phyloP scores from a whole-genome alignment of 2,329 filamentous ascomycete genomes.

The Colletotrichum endophyticum region DNA sequence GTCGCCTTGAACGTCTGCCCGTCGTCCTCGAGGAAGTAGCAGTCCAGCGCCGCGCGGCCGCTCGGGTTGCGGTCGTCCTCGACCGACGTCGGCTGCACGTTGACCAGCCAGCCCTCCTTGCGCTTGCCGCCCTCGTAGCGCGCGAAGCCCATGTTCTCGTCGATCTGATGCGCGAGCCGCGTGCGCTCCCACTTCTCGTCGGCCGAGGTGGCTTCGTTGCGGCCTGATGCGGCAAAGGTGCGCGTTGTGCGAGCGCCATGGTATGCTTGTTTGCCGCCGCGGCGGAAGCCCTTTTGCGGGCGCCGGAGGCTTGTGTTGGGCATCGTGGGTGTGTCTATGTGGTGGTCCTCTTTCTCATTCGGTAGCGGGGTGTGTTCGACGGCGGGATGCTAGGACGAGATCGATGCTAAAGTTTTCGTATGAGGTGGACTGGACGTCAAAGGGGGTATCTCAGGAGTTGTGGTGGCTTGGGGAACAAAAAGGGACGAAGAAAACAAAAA shows the following conservation, averaged over 20 bases:
- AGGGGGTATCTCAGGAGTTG: slow-evolving; percentile 15
- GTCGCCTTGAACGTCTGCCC: slow-evolving; percentile 93
- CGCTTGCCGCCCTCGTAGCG: slow-evolving; percentile 87
- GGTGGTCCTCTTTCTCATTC: neutral
- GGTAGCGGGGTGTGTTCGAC: neutral
- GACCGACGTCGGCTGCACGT: slow-evolving; percentile 89
- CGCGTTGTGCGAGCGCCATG: slow-evolving; percentile 71
- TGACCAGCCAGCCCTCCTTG: slow-evolving; percentile 90
- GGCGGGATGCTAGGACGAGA: neutral
- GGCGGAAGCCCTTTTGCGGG: slow-evolving; percentile 71
- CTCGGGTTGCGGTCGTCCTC: slow-evolving; percentile 84
- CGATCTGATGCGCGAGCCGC: slow-evolving; percentile 83
- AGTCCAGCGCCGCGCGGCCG: slow-evolving; percentile 90
- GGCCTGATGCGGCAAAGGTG: slow-evolving; percentile 80
- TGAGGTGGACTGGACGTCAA: neutral
- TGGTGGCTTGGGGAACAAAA: neutral
- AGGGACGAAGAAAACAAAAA: neutral
- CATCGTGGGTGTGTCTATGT: slow-evolving; percentile 47
- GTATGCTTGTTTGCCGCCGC: slow-evolving; percentile 70
- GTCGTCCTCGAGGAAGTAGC: slow-evolving; percentile 94
- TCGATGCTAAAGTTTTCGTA: neutral
- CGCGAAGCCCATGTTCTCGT: slow-evolving; percentile 93
- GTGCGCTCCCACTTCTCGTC: slow-evolving; percentile 92
- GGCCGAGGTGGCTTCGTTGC: slow-evolving; percentile 84
- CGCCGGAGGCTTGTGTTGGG: slow-evolving; percentile 63